phyloP scores from a whole-genome alignment of 1,139 yeast genomes.

The Geotrichum aggregatum region DNA sequence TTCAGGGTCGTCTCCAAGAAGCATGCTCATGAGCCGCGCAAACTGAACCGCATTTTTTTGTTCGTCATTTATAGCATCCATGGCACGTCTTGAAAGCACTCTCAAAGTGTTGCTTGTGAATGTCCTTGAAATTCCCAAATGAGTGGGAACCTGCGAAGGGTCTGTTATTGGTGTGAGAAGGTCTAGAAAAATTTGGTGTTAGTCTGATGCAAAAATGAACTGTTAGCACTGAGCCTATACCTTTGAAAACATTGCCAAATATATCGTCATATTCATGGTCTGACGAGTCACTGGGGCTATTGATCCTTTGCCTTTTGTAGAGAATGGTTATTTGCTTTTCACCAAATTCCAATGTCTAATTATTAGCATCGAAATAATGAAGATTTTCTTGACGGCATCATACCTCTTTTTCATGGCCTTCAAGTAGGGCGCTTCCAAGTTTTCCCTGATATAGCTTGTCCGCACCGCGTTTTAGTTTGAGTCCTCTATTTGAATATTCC shows the following conservation, averaged over 20 bases:
- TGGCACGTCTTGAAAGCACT: conserved; percentile 63
- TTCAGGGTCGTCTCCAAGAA: conserved; percentile 82
- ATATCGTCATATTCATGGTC: conserved; percentile 23
- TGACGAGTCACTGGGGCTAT: conserved; percentile 23
- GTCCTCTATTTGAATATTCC: conserved; percentile 51
- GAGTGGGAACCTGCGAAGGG: conserved; percentile 73
- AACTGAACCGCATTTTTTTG: conserved; percentile 69
- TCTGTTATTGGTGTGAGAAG: conserved; percentile 72
- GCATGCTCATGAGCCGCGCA: conserved; percentile 65
- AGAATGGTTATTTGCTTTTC: conserved; percentile 38
- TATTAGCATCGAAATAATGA: neutral
- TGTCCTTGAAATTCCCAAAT: conserved; percentile 65
- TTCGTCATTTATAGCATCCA: conserved; percentile 74
- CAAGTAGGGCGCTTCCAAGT: conserved; percentile 38
- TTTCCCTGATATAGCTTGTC: conserved; percentile 41
- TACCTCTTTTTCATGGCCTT: conserved; percentile 31
- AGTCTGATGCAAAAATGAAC: no score
- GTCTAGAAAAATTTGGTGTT: conserved; percentile 37
- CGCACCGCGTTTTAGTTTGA: conserved; percentile 52
- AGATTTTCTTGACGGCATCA: neutral
- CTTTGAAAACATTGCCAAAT: no score
- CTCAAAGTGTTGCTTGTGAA: conserved; percentile 51
- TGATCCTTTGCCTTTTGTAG: conserved; percentile 29
- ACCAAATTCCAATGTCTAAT: conserved; percentile 33
- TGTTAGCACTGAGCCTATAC: no score